Base-by-base conservation (phyloP, 164 flowering plant genomes). In the Vitis riparia region DNA sequence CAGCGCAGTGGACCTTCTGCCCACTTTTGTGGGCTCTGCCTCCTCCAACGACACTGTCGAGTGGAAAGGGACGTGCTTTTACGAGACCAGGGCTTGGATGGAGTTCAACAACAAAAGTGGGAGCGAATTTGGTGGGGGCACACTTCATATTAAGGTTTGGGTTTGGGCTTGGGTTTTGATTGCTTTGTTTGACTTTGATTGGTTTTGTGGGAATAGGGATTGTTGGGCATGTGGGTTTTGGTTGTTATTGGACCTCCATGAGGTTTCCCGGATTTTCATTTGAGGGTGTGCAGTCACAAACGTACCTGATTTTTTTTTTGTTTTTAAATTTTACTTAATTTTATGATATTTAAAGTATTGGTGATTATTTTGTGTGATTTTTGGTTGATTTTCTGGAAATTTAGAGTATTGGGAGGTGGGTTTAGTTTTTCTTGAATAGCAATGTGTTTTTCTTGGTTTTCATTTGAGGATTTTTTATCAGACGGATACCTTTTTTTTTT, bases 51-150 rank as follows among this genome's bases (percentile, higher is more conserved):
- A 69, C 60, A 59, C 83, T 53, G 19, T 85, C 23, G 76, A 82
- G n/a, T 95, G 97, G 98, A 89, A 95, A 70, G 99, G 97, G 0
- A 88, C 99, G 44, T 95, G 99, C 76, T 95, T 95, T 55, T 89
- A 87, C 55, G 37, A 91, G 63, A 92, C 80, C 81, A 69, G 44
- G 11, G 99, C 98, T 61, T 90, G 97, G 94, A 73, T 95, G 88
- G 96, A 91, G 80, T 85, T 95, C 65, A 84, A 92, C 69, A 92
- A 95, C 76, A 86, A 87, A 51, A 81, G 70, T 61, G 87, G 88
- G 3, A 81, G 77, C 37, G 70, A 88, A 69, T 94, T 83, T 73
- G 99, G 99, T 14, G 99, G 99, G 3, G 99, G 98, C 0, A 95
- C 96, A 9, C 96, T 95, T 66, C 98, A 91, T 74, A 62, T 95